Evolutionary conservation across 805 yeast genomes (phyloP).

Genomic region (Yarrowia sp.): DNA sequence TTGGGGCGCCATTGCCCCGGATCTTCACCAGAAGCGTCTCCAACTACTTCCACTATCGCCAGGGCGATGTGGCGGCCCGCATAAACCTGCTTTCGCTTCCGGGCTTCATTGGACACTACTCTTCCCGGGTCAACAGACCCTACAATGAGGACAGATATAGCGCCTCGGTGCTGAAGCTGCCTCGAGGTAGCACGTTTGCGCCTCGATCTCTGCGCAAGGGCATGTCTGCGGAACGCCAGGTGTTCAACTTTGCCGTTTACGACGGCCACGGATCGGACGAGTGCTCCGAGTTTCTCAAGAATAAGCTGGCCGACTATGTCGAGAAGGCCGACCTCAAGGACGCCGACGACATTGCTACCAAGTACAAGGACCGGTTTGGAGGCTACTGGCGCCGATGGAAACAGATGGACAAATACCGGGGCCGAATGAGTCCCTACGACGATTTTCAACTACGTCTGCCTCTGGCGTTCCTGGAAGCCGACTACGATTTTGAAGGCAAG

Average conservation of each 20-base stretch:
- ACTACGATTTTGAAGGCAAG: constrained; percentile 57
- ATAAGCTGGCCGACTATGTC: constrained; percentile 60
- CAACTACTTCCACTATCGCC: constrained; percentile 38
- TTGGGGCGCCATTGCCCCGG: constrained; percentile 37
- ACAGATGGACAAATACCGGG: constrained; percentile 53
- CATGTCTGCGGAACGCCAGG: constrained; percentile 47
- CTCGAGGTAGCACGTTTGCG: constrained; percentile 47
- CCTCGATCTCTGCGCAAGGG: constrained; percentile 43
- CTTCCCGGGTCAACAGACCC: constrained; percentile 75
- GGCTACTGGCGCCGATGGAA: constrained; percentile 88
- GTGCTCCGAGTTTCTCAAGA: constrained; percentile 67
- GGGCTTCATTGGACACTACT: constrained; percentile 75
- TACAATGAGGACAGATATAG: constrained; percentile 83
- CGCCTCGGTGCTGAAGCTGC: constrained; percentile 65
- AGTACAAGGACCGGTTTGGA: constrained; percentile 67
- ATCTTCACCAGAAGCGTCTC: constrained; percentile 32
- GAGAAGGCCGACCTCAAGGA: constrained; percentile 55
- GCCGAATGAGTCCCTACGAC: constrained; percentile 52
- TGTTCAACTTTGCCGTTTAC: constrained; percentile 76
- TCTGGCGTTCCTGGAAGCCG: constrained; percentile 69
- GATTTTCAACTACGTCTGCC: constrained; percentile 69
- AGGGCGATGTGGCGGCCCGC: constrained; percentile 49
- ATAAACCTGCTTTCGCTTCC: constrained; percentile 71
- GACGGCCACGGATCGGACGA: constrained; percentile 96
- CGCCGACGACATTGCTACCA: constrained; percentile 57